Evolutionary conservation across 2,329 filamentous ascomycete genomes (phyloP).

Genomic region (Fusarium xylarioides): DNA sequence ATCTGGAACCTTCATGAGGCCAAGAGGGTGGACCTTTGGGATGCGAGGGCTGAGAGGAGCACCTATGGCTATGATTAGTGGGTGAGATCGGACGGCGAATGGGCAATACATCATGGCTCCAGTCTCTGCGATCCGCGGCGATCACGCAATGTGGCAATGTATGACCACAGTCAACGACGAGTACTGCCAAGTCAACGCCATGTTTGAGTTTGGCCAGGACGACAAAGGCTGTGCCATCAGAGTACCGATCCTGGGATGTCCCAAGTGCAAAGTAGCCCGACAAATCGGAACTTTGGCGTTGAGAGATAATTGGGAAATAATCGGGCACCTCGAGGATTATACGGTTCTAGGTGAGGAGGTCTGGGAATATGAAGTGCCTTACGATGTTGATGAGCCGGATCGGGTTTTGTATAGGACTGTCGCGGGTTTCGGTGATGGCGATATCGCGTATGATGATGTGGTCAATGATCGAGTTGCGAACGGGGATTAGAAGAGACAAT

Average conservation of each 20-base stretch:
- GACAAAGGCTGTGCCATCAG: not conserved
- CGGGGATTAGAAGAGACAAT: fast-evolving
- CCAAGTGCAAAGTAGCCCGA: not conserved
- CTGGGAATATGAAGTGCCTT: not conserved
- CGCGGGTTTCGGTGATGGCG: not conserved
- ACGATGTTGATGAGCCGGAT: not conserved
- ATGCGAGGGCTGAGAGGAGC: not conserved
- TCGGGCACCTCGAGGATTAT: not conserved
- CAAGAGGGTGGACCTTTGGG: not conserved
- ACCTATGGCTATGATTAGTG: not conserved
- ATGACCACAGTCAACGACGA: not conserved
- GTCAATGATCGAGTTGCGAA: fast-evolving
- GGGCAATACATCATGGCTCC: not conserved
- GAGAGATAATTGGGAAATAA: not conserved
- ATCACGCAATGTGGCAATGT: not conserved
- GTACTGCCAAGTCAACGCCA: not conserved
- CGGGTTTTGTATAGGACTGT: not conserved
- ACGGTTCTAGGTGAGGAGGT: not conserved
- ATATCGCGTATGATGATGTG: fast-evolving
- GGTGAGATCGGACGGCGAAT: fast-evolving
- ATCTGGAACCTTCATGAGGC: not conserved
- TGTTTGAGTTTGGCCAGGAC: not conserved
- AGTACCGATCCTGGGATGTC: fast-evolving
- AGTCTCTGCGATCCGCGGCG: not conserved
- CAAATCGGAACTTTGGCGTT: not conserved